Percentiles rank a stretch among this genome's conserved stretches.
phyloP scores from a whole-genome alignment of 2,329 filamentous ascomycete species.

The Hirsutella thompsonii region DNA sequence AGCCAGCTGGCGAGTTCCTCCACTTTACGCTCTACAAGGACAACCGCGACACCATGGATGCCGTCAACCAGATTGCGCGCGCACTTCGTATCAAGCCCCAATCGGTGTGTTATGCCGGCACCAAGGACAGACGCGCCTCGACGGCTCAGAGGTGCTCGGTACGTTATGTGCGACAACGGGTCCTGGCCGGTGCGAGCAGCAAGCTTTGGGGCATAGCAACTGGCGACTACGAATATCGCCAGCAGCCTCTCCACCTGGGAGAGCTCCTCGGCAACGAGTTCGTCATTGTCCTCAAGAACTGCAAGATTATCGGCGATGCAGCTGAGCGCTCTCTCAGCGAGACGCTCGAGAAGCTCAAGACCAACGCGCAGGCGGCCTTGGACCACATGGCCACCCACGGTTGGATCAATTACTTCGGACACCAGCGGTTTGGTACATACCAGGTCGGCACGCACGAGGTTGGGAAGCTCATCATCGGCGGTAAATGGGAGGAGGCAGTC shows the following conservation, averaged over 20 bases:
- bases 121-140: constrained; percentile 79
- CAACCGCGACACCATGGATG: constrained; percentile 94
- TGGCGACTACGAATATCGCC: constrained; percentile 71
- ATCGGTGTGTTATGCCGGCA: constrained; percentile 65
- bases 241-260: constrained; percentile 63
- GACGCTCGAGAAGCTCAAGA: constrained; percentile 16
- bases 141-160: constrained; percentile 74
- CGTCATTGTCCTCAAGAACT: constrained; percentile 80
- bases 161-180: constrained; percentile 35
- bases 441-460: constrained; percentile 73
- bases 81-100: constrained; percentile 63
- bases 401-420: constrained; percentile 95
- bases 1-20: constrained; percentile 56
- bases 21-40: constrained; percentile 94
- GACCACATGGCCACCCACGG: constrained; percentile 58
- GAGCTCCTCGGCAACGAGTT: constrained; percentile 87
- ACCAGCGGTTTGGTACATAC: constrained; percentile 94
- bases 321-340: constrained; percentile 10
- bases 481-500: constrained; percentile 69
- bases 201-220: constrained; percentile 52
- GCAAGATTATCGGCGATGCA: constrained; percentile 40
- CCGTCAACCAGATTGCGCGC: constrained; percentile 62
- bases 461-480: constrained; percentile 71
- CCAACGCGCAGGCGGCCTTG: constrained; percentile 43
- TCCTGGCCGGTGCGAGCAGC: constrained; percentile 51